Percentiles rank a stretch among this genome's conserved stretches.
These are phyloP conservation scores for Xerocomus nothofagi DNA, from an alignment of 1,284 basidiomycete species.

Conservation along the genomic window DNA sequence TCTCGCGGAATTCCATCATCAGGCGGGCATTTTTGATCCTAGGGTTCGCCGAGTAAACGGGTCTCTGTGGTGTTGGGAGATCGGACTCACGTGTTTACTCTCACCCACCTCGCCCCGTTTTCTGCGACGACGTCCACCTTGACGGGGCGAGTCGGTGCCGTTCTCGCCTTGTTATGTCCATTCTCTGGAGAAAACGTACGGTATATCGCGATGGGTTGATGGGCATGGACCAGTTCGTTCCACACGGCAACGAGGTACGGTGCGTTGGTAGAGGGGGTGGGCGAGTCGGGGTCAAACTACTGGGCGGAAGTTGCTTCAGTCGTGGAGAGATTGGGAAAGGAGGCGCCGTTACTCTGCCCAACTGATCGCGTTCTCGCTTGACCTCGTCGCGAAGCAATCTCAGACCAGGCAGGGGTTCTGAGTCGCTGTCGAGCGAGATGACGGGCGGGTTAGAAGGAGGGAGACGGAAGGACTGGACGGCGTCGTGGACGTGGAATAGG, in stretches of 20 bases:
- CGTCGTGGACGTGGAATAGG: neutral
- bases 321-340: neutral
- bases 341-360: slow-evolving; percentile 30
- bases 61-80: neutral
- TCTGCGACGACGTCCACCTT: slow-evolving; percentile 82
- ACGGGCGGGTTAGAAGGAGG: slow-evolving; percentile 5
- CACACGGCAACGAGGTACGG: slow-evolving; percentile 76
- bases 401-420: slow-evolving; percentile 38
- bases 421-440: slow-evolving; percentile 3
- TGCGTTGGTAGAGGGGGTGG: slow-evolving; percentile 66
- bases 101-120: slow-evolving; percentile 71
- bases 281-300: slow-evolving; percentile 53
- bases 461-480: slow-evolving; percentile 7
- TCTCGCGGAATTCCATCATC: slow-evolving; percentile 74
- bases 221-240: slow-evolving; percentile 68
- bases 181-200: slow-evolving; percentile 43
- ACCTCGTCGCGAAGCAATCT: slow-evolving; percentile 42
- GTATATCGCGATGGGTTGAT: slow-evolving; percentile 59
- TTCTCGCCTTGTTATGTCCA: slow-evolving; percentile 11
- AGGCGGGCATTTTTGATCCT: slow-evolving; percentile 78
- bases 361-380: slow-evolving; percentile 41
- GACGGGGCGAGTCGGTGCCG: slow-evolving; percentile 28
- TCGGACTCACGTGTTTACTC: slow-evolving; percentile 77
- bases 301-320: slow-evolving; percentile 31
- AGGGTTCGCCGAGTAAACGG: neutral